These are phyloP conservation scores for Aspergillus thermomutatus DNA, from an alignment of 2,329 filamentous ascomycete species.

Conservation along the genomic window DNA sequence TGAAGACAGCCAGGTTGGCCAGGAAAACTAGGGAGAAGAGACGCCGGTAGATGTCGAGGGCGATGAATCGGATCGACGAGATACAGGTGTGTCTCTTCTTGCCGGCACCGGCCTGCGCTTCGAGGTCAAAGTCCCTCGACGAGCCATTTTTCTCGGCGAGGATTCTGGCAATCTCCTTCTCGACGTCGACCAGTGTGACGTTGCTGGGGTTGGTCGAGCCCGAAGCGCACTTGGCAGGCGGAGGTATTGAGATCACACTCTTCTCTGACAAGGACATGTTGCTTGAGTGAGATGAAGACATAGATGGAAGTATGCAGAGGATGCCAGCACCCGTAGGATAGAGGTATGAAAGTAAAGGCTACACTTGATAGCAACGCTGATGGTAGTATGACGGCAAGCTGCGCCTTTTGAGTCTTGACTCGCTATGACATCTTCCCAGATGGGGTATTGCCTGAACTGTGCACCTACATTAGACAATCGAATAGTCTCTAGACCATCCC, in stretches of 20 bases:
- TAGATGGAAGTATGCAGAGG: not conserved
- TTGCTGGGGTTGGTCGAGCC: constrained; percentile 14
- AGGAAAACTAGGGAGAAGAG: constrained; percentile 42
- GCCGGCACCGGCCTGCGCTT: constrained; percentile 20
- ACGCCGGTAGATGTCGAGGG: constrained; percentile 41
- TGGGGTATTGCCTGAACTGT: constrained; percentile 15
- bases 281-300: not conserved
- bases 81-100: constrained; percentile 22
- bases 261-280: constrained; percentile 16
- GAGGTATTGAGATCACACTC: constrained; percentile 13
- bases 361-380: not conserved
- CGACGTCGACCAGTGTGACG: constrained; percentile 18
- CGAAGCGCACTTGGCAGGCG: constrained; percentile 14
- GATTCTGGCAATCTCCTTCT: constrained; percentile 9
- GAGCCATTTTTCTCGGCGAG: constrained; percentile 13
- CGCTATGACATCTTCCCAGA: constrained; percentile 14
- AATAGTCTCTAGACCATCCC: constrained; percentile 5
- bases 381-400: constrained; percentile 3
- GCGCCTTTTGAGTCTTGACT: constrained; percentile 16
- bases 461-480: constrained; percentile 13
- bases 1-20: constrained; percentile 37
- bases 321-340: constrained; percentile 3
- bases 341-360: not conserved
- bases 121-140: constrained; percentile 22
- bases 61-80: constrained; percentile 33